Conservation (phyloP, 306 rosid species). For the Trifolium repens region DNA sequence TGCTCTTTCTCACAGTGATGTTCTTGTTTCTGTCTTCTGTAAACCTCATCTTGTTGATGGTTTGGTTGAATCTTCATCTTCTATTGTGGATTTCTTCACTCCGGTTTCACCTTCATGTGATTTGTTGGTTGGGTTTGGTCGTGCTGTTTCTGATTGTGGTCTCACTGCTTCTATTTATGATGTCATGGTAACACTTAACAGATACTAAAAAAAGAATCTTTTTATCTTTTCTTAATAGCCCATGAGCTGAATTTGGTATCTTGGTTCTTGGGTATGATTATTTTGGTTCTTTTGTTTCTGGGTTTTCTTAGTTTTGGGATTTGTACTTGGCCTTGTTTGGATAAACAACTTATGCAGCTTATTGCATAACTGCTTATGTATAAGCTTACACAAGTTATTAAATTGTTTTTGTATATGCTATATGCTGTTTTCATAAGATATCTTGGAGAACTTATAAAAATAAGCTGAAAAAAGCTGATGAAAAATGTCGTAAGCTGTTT, state of each 20-base stretch:
- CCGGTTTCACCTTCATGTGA: slow-evolving; percentile 63
- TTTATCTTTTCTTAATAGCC: not conserved
- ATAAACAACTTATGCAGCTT: too few species aligned
- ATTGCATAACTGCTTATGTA: too few species aligned
- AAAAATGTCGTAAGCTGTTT: too few species aligned
- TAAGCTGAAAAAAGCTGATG: too few species aligned
- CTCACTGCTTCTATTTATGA: slow-evolving; percentile 84
- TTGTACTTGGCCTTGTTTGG: not conserved
- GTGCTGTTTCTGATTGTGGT: slow-evolving; percentile 80
- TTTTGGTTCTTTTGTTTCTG: not conserved
- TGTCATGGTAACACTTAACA: slow-evolving; percentile 62
- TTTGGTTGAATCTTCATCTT: slow-evolving; percentile 7
- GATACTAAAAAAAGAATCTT: not conserved
- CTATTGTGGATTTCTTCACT: slow-evolving; percentile 49
- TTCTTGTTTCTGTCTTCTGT: slow-evolving; percentile 77
- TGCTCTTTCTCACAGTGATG: slow-evolving; percentile 74
- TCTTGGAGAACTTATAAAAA: too few species aligned
- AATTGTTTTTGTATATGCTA: too few species aligned
- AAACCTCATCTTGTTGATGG: slow-evolving; percentile 41
- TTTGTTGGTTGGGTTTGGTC: slow-evolving; percentile 80
- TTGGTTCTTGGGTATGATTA: not conserved
- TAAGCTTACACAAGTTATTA: too few species aligned
- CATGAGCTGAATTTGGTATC: not conserved
- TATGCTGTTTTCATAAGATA: too few species aligned
- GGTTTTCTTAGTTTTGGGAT: slow-evolving; percentile 21